Base-by-base conservation (phyloP, 2,329 filamentous ascomycete species). In the Sclerotiophoma versabilis region DNA sequence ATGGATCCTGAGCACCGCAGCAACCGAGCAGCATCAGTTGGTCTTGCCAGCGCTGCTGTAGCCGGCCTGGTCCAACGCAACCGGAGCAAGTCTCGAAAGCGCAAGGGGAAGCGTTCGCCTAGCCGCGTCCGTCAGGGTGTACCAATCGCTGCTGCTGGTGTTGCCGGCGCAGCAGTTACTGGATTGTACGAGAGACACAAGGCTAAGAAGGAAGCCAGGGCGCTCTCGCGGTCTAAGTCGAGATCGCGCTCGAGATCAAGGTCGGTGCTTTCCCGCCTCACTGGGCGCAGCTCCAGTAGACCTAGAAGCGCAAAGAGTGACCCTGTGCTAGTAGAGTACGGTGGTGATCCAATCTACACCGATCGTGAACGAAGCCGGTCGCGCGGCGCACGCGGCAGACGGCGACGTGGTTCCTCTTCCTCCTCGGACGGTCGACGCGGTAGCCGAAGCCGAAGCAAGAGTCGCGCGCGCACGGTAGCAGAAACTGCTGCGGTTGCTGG, bases 121-220 rank as follows among this genome's bases (percentile, higher is more conserved):
- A 86, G 84, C 64, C 79, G 82, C 23, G 54, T 87, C 30, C 78
- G 83, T 54, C 76, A 82, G 57, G 84, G 83, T 41, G 77, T 85
- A 5, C 85, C 85, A 1, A 83, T 88, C 48, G 81, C 83, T 61
- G 85, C 83, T 33, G 84, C 84, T 46, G 85, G 85, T 42, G 73
- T 86, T 12, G 83, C 83, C 38, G 84, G 83, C 60, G 86, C 86
- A 33, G 86, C 84, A 12, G 76, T 85, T 26, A 83, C 85, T 52
- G 83, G 83, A 20, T 69, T 88, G 14, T 88, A 87, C 64, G 86
- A 88, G 72, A 85, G 82, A 64, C 83, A 81, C 56, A 86, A 87
- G 72, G 82, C 80, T 33, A 84, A 83, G 69, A 84, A 84, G 64
- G 81, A 83, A 51, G 78, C 76, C 15, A 82, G 81, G 66, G 78